phyloP scores from a whole-genome alignment of 345 rosid species.

The Laguncularia racemosa region DNA sequence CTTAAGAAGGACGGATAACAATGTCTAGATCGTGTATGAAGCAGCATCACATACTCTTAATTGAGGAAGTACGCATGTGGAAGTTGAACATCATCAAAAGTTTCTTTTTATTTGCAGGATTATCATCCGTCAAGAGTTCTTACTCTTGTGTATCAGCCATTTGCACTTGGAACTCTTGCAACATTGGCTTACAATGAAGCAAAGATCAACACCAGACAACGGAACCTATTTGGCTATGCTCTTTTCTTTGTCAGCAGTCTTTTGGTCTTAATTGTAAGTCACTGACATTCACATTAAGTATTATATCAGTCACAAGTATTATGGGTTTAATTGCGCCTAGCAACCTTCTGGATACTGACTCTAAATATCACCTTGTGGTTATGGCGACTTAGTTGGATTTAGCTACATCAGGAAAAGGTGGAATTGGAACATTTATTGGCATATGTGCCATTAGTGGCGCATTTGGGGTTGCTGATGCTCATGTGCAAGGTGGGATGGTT shows the following conservation, averaged over 20 bases:
- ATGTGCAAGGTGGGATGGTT: constrained; percentile 82
- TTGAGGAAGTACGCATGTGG: no score
- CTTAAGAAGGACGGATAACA: no score
- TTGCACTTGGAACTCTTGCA: constrained; percentile 57
- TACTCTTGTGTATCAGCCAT: constrained; percentile 74
- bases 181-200: constrained; percentile 57
- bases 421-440: constrained; percentile 54
- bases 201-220: constrained; percentile 50
- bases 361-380: neutral
- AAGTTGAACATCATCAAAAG: constrained; percentile 3
- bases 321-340: no score
- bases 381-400: constrained; percentile 47
- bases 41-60: no score
- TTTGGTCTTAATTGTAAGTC: constrained; percentile 58
- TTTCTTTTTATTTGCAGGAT: constrained; percentile 28
- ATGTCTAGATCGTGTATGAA: no score
- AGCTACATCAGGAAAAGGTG: constrained; percentile 73
- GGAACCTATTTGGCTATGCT: constrained; percentile 59
- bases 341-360: no score
- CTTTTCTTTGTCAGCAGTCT: constrained; percentile 53
- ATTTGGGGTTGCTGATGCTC: constrained; percentile 83
- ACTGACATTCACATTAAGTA: neutral
- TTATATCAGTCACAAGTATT: no score
- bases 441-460: constrained; percentile 49
- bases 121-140: constrained; percentile 75